Percentiles rank a stretch among this genome's conserved stretches.
Conservation (phyloP, 768 basidiomycete genomes). For the Leccinum aurantiacum region DNA sequence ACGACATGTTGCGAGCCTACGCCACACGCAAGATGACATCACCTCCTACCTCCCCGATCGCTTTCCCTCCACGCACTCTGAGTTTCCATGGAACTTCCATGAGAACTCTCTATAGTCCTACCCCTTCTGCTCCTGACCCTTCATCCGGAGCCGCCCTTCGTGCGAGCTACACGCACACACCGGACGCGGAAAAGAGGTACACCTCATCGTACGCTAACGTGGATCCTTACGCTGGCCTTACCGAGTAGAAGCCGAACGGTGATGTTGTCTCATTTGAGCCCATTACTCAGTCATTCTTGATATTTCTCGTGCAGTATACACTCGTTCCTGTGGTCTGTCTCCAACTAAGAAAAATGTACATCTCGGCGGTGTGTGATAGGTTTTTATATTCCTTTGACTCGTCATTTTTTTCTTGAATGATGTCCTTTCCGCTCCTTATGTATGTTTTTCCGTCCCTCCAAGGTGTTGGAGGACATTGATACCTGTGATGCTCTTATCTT, state of each 20-base stretch:
- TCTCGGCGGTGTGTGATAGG: slow-evolving; percentile 15
- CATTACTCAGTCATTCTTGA: slow-evolving; percentile 1
- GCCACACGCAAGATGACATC: slow-evolving; percentile 46
- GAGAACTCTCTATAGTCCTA: slow-evolving; percentile 32
- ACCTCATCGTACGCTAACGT: slow-evolving; percentile 26
- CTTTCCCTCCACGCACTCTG: slow-evolving; percentile 29
- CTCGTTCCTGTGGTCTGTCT: background rate
- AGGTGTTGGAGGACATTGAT: slow-evolving; percentile 19
- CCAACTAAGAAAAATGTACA: slow-evolving; percentile 18
- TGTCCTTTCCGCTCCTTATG: slow-evolving; percentile 4
- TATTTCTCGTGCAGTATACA: background rate
- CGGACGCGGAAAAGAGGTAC: slow-evolving; percentile 23
- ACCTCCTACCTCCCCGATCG: slow-evolving; percentile 33
- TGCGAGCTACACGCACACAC: slow-evolving; percentile 9
- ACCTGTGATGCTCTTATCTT: slow-evolving; percentile 17
- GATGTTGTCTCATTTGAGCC: background rate
- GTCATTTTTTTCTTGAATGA: slow-evolving; percentile 4
- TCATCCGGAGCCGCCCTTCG: background rate
- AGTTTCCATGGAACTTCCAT: slow-evolving; percentile 27
- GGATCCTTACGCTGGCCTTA: slow-evolving; percentile 24
- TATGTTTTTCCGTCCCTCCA: background rate
- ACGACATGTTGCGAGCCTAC: slow-evolving; percentile 76
- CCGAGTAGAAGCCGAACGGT: slow-evolving; percentile 7
- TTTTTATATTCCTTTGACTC: background rate
- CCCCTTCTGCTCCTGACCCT: slow-evolving; percentile 13